Evolutionary conservation across 192 early-diverging fungal genomes (phyloP), one percentile per base, ranked within the genome.

Genomic region (Umbelopsis sp.): DNA sequence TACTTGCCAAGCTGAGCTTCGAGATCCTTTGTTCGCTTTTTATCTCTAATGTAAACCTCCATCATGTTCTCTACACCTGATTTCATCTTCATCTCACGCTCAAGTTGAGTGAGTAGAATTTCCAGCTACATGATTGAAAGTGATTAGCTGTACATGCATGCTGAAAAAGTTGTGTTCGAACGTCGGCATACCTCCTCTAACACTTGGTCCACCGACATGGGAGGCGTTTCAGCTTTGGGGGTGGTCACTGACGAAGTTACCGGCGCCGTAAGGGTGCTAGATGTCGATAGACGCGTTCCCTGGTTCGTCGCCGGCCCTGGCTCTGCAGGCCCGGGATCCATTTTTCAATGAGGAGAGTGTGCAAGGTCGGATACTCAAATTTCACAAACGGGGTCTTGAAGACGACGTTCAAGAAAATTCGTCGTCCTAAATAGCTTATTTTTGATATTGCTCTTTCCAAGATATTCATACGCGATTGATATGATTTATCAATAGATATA

Each of bases 21-120:
- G 21, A 80, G 61, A 33, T 80, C 78, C 61, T 76, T 80, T 45
- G 71, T 76, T 22, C 74, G 70, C 33, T 73, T 73, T 48, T 72
- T 75, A 30, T 80, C 71, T 47, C 76, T 72, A 23, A 74, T 44
- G 58, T 79, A 80, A 4, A 68, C 78, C 66, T 80, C 78, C n/a
- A 80, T 53, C 78, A 80, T 80, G 45, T 80, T 80, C 23, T 80
- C 78, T n/a, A 75, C 78, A 46, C 78, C 78, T 25, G 58, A 50
- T 21, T 80, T 80, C 74, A 80, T 80, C 51, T 80, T 80, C 6
- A 33, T 58, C 49, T 80, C 71, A 52, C 61, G 67, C 47, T 73
- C 71, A n/a, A 80, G 68, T 49, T 73, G 67, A 51, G 46, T 27
- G 1, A 80, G 52, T 37, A 72, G 37, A 13, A 49, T 70, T 52